Base-by-base conservation (phyloP, 768 basidiomycete species). In the Nevesoporus exiguus region DNA sequence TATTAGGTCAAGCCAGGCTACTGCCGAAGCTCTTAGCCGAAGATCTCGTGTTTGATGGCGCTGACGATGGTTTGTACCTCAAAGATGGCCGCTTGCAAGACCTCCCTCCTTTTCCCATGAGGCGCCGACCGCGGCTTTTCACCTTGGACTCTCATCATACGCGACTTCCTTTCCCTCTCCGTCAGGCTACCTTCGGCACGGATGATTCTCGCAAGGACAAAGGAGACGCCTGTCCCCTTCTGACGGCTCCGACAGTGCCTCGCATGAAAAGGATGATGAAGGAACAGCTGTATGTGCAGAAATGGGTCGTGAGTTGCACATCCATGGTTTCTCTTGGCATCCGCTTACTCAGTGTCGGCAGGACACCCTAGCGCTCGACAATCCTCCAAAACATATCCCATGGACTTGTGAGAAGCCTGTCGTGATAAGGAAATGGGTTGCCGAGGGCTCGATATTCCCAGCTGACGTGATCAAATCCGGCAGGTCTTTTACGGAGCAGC, bases 221-320 rank as follows among this genome's bases (percentile, higher is more conserved):
- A 55, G 59, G 57, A 33, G 41, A 48, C 13, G 8, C 25, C 40
- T 36, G 34, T 39, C 51, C 52, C 15, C 52, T 69, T 41, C 51
- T 66, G 45, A 67, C 72, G 11, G 59, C 62, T 21, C 73, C 72
- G 15, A 75, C 72, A 4, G 42, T 56, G n/a, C 71, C 73, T 21
- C 72, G 74, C 39, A 63, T 75, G 63, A 69, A 64, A 29, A 24
- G 66, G 57, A 62, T 73, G 65, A 59, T 75, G 30, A 64, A 59
- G 57, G 74, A 75, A 54, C 65, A 56, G 6, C 49, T 74, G 22
- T 72, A 67, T 40, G 64, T 74, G 24, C 60, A 62, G 40, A 62
- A 57, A 33, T 75, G 74, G 74, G 52, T 62, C 47, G 73, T 75
- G 54, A 60, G 74, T 62, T 17, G 3, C 39, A 41, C 34, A 41